These are phyloP conservation scores for Blepharisma stoltei DNA, from an alignment of 73 alveolate genomes.

Conservation along the genomic window DNA sequence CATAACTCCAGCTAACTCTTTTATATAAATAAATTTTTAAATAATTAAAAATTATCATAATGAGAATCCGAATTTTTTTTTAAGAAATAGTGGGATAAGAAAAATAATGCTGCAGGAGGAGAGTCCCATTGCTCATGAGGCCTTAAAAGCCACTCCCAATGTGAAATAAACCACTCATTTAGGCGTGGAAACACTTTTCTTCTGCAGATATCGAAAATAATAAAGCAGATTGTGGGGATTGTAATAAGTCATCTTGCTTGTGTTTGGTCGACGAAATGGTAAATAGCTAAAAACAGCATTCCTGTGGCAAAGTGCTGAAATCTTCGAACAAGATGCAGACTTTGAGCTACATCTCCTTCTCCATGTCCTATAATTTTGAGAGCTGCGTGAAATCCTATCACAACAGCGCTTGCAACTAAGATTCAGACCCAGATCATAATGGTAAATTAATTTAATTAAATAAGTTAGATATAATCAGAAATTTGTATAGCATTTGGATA, in stretches of 20 bases:
- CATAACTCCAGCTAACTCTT: not conserved
- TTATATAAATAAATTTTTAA: too few species aligned
- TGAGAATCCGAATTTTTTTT: too few species aligned
- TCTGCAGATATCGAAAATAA: constrained; percentile 3
- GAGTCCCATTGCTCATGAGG: constrained; percentile 7
- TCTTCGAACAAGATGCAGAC: constrained; percentile 12
- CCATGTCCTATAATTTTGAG: not conserved
- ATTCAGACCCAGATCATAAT: not conserved
- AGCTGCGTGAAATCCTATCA: constrained; percentile 3
- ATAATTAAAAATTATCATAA: too few species aligned
- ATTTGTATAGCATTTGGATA: too few species aligned
- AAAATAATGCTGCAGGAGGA: constrained; percentile 23
- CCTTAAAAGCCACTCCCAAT: not conserved
- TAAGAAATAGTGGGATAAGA: too few species aligned
- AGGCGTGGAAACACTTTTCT: not conserved
- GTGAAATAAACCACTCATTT: not conserved
- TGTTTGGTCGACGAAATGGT: not conserved
- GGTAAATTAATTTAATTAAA: not conserved
- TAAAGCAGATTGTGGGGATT: not conserved
- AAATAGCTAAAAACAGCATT: not conserved
- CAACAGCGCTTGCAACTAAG: not conserved
- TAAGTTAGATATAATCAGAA: too few species aligned
- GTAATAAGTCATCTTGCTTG: not conserved
- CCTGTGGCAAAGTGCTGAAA: constrained; percentile 25
- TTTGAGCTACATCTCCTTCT: not conserved